Evolutionary conservation across 768 basidiomycete species (phyloP).

Genomic region (Dioszegia crocea): DNA sequence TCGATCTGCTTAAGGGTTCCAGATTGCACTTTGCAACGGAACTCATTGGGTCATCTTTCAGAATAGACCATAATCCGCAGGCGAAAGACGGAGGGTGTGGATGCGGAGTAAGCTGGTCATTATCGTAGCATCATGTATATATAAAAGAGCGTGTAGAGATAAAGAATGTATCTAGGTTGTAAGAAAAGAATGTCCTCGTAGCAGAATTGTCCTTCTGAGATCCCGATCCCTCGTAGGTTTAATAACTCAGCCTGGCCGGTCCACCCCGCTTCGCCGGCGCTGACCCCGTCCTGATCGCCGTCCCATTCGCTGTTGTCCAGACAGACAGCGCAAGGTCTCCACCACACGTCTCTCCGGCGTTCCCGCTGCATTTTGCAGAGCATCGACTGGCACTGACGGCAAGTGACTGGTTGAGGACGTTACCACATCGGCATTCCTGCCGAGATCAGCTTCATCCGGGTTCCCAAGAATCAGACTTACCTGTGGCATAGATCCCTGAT

Average conservation of each 20-base stretch:
- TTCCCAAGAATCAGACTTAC: neutral
- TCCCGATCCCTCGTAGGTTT: too few relatives aligned
- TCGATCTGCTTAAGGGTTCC: slow-evolving; percentile 74
- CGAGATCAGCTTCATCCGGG: neutral
- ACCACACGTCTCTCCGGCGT: neutral
- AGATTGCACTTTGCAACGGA: slow-evolving; percentile 89
- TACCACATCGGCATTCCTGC: slow-evolving; percentile 9
- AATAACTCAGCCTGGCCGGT: neutral
- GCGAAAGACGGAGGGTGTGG: slow-evolving; percentile 81
- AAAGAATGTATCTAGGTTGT: too few relatives aligned
- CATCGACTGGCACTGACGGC: neutral
- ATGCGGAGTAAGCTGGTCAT: slow-evolving; percentile 83
- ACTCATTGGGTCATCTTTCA: slow-evolving; percentile 87
- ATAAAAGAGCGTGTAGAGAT: too few relatives aligned
- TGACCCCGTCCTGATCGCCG: neutral
- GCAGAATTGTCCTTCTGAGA: neutral
- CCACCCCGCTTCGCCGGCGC: neutral
- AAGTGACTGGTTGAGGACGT: neutral
- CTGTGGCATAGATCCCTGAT: slow-evolving; percentile 6
- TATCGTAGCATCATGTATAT: too few relatives aligned
- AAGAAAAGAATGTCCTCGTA: neutral
- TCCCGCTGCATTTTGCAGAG: neutral
- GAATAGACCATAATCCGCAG: slow-evolving; percentile 78
- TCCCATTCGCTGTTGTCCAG: slow-evolving; percentile 4
- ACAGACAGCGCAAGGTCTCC: slow-evolving; percentile 1